phyloP scores from a whole-genome alignment of 805 yeast species.

The Candida endomychidarum region DNA sequence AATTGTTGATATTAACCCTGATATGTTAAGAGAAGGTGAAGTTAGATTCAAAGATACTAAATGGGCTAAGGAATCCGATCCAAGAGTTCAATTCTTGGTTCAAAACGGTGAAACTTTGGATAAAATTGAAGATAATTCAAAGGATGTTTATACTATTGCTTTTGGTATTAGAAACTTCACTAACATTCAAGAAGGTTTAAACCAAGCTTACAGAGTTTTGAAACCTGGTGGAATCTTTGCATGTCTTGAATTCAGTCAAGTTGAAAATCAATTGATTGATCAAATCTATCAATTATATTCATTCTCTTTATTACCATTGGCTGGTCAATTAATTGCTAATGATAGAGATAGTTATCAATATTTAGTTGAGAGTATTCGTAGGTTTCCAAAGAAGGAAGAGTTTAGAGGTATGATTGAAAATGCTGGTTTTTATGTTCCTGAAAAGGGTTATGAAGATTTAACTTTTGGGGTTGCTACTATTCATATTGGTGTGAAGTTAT shows the following conservation, averaged over 20 bases:
- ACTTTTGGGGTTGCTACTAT: slow-evolving; percentile 96
- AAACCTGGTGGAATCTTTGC: slow-evolving; percentile 98
- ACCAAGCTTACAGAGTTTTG: slow-evolving; percentile 93
- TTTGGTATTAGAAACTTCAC: slow-evolving; percentile 98
- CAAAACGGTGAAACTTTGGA: slow-evolving; percentile 94
- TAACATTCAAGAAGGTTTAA: slow-evolving; percentile 86
- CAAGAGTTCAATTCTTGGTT: slow-evolving; percentile 75
- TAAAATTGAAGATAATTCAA: slow-evolving; percentile 77
- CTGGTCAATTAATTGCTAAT: slow-evolving; percentile 94
- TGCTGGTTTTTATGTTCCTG: slow-evolving; percentile 88
- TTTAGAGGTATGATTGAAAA: slow-evolving; percentile 89
- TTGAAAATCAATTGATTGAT: slow-evolving; percentile 74
- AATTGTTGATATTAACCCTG: slow-evolving; percentile 91
- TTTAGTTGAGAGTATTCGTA: slow-evolving; percentile 88
- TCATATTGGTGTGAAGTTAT: slow-evolving; percentile 82
- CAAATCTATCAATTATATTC: slow-evolving; percentile 84
- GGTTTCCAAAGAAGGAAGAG: slow-evolving; percentile 89
- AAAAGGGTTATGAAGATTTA: slow-evolving; percentile 89
- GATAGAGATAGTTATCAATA: slow-evolving; percentile 97
- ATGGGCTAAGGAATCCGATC: slow-evolving; percentile 53
- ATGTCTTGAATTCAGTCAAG: slow-evolving; percentile 92
- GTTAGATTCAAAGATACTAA: slow-evolving; percentile 61
- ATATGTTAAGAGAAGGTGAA: slow-evolving; percentile 92
- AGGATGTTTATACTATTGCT: slow-evolving; percentile 94
- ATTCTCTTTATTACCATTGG: slow-evolving; percentile 79